Evolutionary conservation across 345 rosid species (phyloP), one percentile per base, ranked within the genome.

Genomic region (Syzygium oleosum): DNA sequence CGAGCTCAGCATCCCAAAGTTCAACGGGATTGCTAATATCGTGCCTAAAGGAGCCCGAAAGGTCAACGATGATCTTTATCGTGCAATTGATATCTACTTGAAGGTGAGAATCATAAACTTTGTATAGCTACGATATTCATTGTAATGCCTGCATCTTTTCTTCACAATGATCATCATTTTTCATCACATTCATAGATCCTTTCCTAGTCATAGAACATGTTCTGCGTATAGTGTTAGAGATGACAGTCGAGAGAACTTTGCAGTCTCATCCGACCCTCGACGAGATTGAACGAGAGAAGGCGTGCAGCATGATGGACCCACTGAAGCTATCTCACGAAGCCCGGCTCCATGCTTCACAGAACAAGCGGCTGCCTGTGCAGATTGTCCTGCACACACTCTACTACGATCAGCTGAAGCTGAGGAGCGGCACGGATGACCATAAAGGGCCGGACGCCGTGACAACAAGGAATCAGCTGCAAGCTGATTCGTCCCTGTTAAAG

Each of bases 311-410:
- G 54, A 94, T 98, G 98, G 99, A 98, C 38, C 93, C 99, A 15
- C 86, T 98, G 59, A 98, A 95, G 88, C 93, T 98, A 10, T 95
- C 99, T 8, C 91, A 94, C 88, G 98, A 96, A 87, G 99, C 99
- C 23, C 93, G 99, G 88, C 92, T 96, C n/a, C 99, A 98, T 85
- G 99, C 99, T 41, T 95, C 99, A 21, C 96, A 96, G 88, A 98
- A 98, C 96, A 98, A 98, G 90, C 91, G 99, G 38, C 87, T 98
- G 53, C 99, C 99, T 0, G 98, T 98, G 12, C 97, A 95, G 88
- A 93, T 96, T 9, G 99, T 98, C 43, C 90, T 98, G 15, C 98
- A 98, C 83, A 95, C 98, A 2, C 92, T 98, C 85, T 98, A 96
- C 92, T 98, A 94, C 53, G 99, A 98, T 80, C 95, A 96, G 90